These are phyloP conservation scores for cucumber (Cucumis sativus) DNA, from an alignment of 306 rosid genomes.

Conservation along the genomic window Cucumber_9930_V3 NC_026657.2:27627501-27628000, in stretches of 20 bases:
- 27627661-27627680: not conserved
- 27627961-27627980: not conserved
- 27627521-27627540: conserved; percentile 68
- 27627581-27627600: conserved; percentile 1
- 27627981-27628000: not conserved
- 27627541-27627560: not conserved
- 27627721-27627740: conserved; percentile 3
- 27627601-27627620: not conserved
- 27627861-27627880: not conserved
- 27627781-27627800: not conserved
- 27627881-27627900: not conserved
- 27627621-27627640: conserved; percentile 3
- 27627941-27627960: not conserved
- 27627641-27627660: not conserved
- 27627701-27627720: conserved; percentile 4
- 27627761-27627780: not conserved
- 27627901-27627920: not conserved
- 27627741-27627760: not conserved
- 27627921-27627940: not conserved
- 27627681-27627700: not conserved
- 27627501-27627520: conserved; percentile 70
- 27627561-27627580: conserved; percentile 3
- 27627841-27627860: not conserved
- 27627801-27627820: not conserved
- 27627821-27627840: not conserved